Conservation (phyloP, 2,329 filamentous ascomycete genomes). For the Penicillium nordicum region DNA sequence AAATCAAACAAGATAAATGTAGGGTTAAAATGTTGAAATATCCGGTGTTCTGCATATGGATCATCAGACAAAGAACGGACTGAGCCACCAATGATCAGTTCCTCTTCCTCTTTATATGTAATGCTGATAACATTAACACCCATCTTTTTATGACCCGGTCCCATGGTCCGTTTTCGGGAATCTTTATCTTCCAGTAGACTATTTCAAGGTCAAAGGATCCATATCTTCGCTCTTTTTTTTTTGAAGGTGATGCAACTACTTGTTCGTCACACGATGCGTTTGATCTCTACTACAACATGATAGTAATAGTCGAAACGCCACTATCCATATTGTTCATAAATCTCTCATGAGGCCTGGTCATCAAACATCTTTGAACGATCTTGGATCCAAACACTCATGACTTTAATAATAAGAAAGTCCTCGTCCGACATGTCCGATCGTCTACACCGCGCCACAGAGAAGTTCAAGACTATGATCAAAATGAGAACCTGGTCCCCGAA, state of each 20-base stretch:
- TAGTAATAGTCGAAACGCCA: conserved; percentile 18
- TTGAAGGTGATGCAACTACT: conserved; percentile 6
- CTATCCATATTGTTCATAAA: conserved; percentile 11
- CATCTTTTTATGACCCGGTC: conserved; percentile 28
- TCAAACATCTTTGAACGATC: background rate
- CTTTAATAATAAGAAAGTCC: conserved; percentile 13
- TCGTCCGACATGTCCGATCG: conserved; percentile 28
- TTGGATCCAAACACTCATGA: conserved; percentile 13
- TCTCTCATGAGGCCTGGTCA: conserved; percentile 14
- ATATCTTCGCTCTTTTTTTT: conserved; percentile 7
- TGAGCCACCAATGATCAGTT: conserved; percentile 10
- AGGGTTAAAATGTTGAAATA: background rate
- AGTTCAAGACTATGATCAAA: conserved; percentile 29
- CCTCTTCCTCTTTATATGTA: conserved; percentile 22
- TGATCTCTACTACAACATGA: conserved; percentile 24
- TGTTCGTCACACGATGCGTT: conserved; percentile 28
- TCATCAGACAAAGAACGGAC: conserved; percentile 21
- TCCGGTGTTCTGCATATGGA: conserved; percentile 18
- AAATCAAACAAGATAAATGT: background rate
- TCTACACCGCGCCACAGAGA: conserved; percentile 30
- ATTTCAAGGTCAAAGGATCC: conserved; percentile 33
- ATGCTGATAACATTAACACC: conserved; percentile 31
- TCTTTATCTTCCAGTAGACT: conserved; percentile 18
- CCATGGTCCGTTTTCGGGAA: conserved; percentile 31
- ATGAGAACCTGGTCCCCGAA: conserved; percentile 28